Evolutionary conservation across 108 stramenopile species (phyloP).

Genomic region (Nannochloropsis salina): DNA sequence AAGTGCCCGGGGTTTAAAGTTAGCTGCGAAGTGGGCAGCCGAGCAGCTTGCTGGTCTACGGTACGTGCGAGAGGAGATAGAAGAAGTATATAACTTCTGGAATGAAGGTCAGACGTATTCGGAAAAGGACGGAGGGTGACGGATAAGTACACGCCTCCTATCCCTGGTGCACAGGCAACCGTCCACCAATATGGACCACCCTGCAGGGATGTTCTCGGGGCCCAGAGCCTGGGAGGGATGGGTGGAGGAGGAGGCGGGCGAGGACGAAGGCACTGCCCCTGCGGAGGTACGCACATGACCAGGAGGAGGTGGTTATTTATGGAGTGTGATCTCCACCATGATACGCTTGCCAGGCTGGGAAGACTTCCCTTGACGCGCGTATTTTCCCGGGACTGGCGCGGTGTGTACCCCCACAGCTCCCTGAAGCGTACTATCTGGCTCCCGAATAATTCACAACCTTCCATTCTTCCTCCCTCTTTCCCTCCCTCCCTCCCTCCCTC

Average conservation of each 20-base stretch:
- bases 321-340: not conserved
- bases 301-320: not conserved
- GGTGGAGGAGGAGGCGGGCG: not conserved
- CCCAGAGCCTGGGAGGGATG: not conserved
- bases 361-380: not conserved
- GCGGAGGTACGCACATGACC: not conserved
- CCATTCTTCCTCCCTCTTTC: not conserved
- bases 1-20: conserved; percentile 24
- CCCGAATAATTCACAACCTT: not conserved
- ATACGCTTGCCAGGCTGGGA: not conserved
- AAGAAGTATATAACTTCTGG: no score
- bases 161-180: not conserved
- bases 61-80: not conserved
- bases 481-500: not conserved
- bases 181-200: not conserved
- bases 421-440: no score
- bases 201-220: not conserved
- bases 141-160: not conserved
- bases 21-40: conserved; percentile 26
- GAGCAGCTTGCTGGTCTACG: conserved; percentile 26
- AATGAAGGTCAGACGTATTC: not conserved
- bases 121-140: not conserved
- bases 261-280: not conserved
- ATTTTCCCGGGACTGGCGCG: no score
- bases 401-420: no score